A percentile compares a stretch with the other conserved stretches of the same genome.
Evolutionary conservation across 441 rosid species (phyloP).

Genomic region (Erodium chrysanthum): DNA sequence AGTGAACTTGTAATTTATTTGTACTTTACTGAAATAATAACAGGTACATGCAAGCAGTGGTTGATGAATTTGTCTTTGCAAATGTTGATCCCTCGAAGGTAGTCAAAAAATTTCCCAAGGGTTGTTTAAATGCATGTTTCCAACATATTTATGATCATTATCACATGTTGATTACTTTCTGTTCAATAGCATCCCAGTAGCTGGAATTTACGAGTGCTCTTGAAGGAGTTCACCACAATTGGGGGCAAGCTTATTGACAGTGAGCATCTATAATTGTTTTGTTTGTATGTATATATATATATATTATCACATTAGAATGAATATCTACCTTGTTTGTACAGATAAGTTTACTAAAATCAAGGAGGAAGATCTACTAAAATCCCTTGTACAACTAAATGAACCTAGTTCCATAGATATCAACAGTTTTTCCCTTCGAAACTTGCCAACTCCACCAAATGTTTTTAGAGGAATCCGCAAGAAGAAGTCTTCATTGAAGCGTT

Average conservation of each 20-base stretch:
- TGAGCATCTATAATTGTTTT: conserved; percentile 25
- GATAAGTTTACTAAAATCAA: conserved; percentile 49
- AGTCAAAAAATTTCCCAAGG: conserved; percentile 14
- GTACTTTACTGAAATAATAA: conserved; percentile 16
- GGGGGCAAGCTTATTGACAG: conserved; percentile 62
- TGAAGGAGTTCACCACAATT: conserved; percentile 48
- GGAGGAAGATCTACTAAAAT: conserved; percentile 41
- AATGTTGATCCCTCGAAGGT: conserved; percentile 69
- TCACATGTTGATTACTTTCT: conserved; percentile 23
- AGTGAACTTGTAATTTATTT: background rate
- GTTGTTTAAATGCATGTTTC: conserved; percentile 10
- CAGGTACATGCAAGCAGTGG: conserved; percentile 98
- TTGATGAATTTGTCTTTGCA: conserved; percentile 65
- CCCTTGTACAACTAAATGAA: conserved; percentile 50
- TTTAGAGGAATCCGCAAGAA: conserved; percentile 80
- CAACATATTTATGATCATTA: conserved; percentile 3
- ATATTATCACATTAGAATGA: conserved; percentile 1
- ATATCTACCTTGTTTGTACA: conserved; percentile 21
- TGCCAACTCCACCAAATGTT: conserved; percentile 70
- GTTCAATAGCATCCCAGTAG: conserved; percentile 60
- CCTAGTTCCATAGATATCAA: conserved; percentile 43
- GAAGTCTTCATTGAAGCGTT: conserved; percentile 55
- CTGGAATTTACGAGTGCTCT: conserved; percentile 66
- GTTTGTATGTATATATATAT: background rate
- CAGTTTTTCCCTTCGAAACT: conserved; percentile 52